Evolutionary conservation across 2,329 filamentous ascomycete genomes (phyloP), one percentile per base, ranked within the genome.

Genomic region (Leptographium wingfieldii): DNA sequence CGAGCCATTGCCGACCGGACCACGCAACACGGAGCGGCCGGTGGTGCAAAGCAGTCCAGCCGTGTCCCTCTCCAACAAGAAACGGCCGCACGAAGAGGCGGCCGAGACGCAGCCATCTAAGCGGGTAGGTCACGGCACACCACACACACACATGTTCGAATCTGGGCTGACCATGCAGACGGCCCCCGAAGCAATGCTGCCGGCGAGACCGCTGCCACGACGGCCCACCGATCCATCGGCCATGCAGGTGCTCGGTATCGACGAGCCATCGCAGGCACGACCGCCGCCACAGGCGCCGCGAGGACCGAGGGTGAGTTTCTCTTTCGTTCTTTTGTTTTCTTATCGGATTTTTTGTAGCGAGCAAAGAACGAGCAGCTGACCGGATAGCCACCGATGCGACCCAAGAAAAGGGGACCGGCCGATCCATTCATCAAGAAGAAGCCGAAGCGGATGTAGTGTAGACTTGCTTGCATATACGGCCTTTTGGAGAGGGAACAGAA

Each of bases 181-280:
- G 1, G 31, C 33, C n/a, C 19, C 53, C 2, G 35, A 43, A 46
- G 43, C 43, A 5, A n/a, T 19, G 22, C 60, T 51, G 51, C 57
- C 63, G 3, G 52, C 59, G 27, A 68, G 62, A 35, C 33, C 9
- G 57, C 63, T 64, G 14, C 64, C 67, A 27, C 65, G 61, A 31
- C 67, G 68, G 52, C 67, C 71, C 10, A 69, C 66, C 10, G 79
- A 81, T 59, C 78, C 78, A 2, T 78, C 78, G 2, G 79, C 78
- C 22, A 78, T 80, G 76, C 74, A 77, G 60, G 74, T 77, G 25
- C 69, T 81, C 54, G 78, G 78, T 7, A 68, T 81, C 63, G 71
- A 66, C 73, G 51, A 59, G 27, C 62, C 65, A 54, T 62, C 66
- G 38, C 67, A 60, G 29, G 59, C 56, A n/a, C 52, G 54, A 48